A percentile compares a stretch with the other conserved stretches of the same genome.
Conservation (phyloP, 371 early-diverging fungal genomes). For the Zychaea mexicana region DNA sequence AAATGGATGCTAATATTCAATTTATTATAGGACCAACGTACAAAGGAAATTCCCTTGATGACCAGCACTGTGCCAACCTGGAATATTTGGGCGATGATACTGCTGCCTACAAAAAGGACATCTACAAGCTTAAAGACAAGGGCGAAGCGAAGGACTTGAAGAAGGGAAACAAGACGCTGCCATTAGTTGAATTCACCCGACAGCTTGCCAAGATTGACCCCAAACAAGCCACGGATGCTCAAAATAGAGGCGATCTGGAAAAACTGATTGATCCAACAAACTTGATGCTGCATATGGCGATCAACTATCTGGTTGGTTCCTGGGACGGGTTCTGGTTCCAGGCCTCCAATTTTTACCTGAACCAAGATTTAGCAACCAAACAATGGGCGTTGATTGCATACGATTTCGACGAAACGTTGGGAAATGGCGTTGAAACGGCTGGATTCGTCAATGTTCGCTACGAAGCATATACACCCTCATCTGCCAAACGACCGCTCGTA, state of each 20-base stretch:
- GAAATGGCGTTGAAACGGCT: slow-evolving; percentile 24
- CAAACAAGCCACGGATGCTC: slow-evolving; percentile 33
- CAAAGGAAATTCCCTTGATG: slow-evolving; percentile 41
- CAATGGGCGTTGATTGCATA: slow-evolving; percentile 57
- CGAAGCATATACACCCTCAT: slow-evolving; percentile 36
- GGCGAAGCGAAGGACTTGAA: slow-evolving; percentile 29
- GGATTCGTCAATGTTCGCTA: slow-evolving; percentile 30
- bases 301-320: slow-evolving; percentile 47
- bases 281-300: slow-evolving; percentile 42
- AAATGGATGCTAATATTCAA: slow-evolving; percentile 9
- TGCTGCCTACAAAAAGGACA: slow-evolving; percentile 32
- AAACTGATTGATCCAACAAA: slow-evolving; percentile 40
- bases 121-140: slow-evolving; percentile 43
- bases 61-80: slow-evolving; percentile 33
- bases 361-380: slow-evolving; percentile 41
- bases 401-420: slow-evolving; percentile 61
- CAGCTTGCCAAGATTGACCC: slow-evolving; percentile 29
- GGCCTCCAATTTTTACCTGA: slow-evolving; percentile 56
- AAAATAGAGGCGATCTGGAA: slow-evolving; percentile 39
- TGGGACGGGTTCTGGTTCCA: slow-evolving; percentile 57
- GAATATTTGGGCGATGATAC: slow-evolving; percentile 43
- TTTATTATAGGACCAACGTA: slow-evolving; percentile 31
- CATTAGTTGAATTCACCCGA: slow-evolving; percentile 32
- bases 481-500: slow-evolving; percentile 37
- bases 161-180: slow-evolving; percentile 23